A percentile compares a stretch with the other conserved stretches of the same genome.
Evolutionary conservation across 2,329 filamentous ascomycete genomes (phyloP).

Genomic region (Gyromitra esculenta): DNA sequence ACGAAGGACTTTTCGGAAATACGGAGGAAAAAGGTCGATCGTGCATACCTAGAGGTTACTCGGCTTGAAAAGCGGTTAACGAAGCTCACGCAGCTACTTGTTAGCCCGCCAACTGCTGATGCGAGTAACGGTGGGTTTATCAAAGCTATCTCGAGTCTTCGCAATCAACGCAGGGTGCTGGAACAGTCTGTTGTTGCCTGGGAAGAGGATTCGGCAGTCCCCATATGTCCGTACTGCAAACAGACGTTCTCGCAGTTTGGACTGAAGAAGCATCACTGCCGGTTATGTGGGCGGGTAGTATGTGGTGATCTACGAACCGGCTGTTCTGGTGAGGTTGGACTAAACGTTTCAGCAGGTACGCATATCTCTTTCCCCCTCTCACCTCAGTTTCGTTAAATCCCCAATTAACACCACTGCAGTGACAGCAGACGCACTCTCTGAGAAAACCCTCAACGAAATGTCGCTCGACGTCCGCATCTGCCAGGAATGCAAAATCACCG

Average conservation of each 20-base stretch:
- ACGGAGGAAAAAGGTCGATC: conserved; percentile 81
- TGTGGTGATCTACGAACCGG: conserved; percentile 85
- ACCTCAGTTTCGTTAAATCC: background rate
- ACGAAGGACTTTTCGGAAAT: conserved; percentile 74
- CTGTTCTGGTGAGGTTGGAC: conserved; percentile 83
- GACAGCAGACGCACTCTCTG: conserved; percentile 60
- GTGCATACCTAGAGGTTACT: conserved; percentile 85
- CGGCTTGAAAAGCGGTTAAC: conserved; percentile 90
- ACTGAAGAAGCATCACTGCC: conserved; percentile 91
- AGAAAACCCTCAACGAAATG: conserved; percentile 68
- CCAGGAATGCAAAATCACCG: conserved; percentile 79
- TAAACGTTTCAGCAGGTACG: conserved; percentile 77
- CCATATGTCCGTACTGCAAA: conserved; percentile 89
- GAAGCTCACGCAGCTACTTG: conserved; percentile 84
- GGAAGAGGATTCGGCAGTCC: conserved; percentile 87
- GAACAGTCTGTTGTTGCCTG: conserved; percentile 94
- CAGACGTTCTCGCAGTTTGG: conserved; percentile 95
- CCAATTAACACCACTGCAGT: conserved; percentile 51
- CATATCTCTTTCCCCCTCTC: conserved; percentile 44
- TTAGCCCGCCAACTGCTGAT: conserved; percentile 72
- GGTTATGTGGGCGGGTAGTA: conserved; percentile 90
- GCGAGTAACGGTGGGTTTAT: conserved; percentile 46
- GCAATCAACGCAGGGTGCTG: conserved; percentile 77
- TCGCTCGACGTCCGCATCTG: conserved; percentile 90
- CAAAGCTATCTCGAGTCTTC: conserved; percentile 63